Base-by-base conservation (phyloP, 2,329 filamentous ascomycete species). In the Cordyceps cateniannulata region DNA sequence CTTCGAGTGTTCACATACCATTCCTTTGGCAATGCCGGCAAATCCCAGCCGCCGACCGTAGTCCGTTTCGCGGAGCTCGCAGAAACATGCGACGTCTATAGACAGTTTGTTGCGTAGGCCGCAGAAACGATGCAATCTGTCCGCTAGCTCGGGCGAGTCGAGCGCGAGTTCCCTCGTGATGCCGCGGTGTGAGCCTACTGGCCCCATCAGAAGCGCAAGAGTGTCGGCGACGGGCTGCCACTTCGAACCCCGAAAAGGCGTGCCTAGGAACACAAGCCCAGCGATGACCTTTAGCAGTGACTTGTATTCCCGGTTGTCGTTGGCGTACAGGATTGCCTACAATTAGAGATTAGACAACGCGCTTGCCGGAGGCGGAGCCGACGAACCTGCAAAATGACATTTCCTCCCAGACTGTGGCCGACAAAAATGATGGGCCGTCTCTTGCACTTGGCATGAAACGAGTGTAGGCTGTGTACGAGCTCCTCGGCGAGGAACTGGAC, bases 331-430 rank as follows among this genome's bases (percentile, higher is more conserved):
- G 24, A 67, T 56, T 5, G 47, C 65, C 63, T 64, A 0, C 2
- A 45, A 27, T 38, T 16, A 24, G 12, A 60, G 38, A 47, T 53
- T 45, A 56, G 53, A 16, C 3, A 16, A 29, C 14, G 25, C 47
- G 8, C 25, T 10, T 27, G 16, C 6, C 38, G 3, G 2, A 29
- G 7, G 32, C 32, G 22, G 18, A 22, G 14, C 29, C 9, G 20
- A 16, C 52, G 20, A 47, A 65, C 66, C 40, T 64, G 60, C 14
- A 63, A 14, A 20, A 67, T 63, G 29, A 67, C 63, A 51, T 62
- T 61, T 22, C 66, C 65, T 16, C 65, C 65, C 1, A 67, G 61
- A 32, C 66, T 67, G 38, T 67, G 65, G 20, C 66, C 66, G 54
- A 67, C 50, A 20, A 67, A 65, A 29, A 67, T 40, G 2, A 67